Conservation (phyloP, 1,139 yeast genomes). For the Candida frijolesensis region DNA sequence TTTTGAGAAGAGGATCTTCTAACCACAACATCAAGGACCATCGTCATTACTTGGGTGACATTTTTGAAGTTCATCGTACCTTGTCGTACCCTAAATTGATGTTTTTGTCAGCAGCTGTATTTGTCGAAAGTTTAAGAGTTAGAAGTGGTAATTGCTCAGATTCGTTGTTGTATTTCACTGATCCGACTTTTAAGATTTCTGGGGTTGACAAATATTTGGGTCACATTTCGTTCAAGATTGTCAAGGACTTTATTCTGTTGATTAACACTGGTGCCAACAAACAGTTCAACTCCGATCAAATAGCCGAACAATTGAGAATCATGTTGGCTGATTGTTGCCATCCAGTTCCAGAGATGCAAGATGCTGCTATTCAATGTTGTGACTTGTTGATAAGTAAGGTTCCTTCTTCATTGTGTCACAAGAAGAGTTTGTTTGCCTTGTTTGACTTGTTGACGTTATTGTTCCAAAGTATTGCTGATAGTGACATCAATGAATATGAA, state of each 20-base stretch:
- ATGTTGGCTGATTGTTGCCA: constrained; percentile 77
- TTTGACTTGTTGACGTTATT: constrained; percentile 78
- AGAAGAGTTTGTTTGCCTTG: constrained; percentile 69
- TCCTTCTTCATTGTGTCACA: constrained; percentile 85
- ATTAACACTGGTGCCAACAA: constrained; percentile 49
- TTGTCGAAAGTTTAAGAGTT: constrained; percentile 79
- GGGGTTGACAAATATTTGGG: constrained; percentile 75
- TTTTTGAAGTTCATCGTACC: constrained; percentile 53
- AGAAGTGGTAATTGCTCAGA: constrained; percentile 81
- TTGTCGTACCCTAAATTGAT: constrained; percentile 79
- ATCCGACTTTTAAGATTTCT: constrained; percentile 75
- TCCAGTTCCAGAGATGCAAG: constrained; percentile 73
- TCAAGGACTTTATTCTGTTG: constrained; percentile 55
- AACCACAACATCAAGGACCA: constrained; percentile 80
- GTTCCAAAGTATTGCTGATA: constrained; percentile 80
- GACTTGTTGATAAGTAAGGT: constrained; percentile 64
- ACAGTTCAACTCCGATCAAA: constrained; percentile 57
- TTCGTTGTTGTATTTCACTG: constrained; percentile 75
- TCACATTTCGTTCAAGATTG: constrained; percentile 61
- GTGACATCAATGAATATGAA: constrained; percentile 75
- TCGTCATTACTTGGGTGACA: constrained; percentile 55
- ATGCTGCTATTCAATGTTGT: constrained; percentile 79
- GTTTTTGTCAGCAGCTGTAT: constrained; percentile 82
- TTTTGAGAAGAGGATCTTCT: constrained; percentile 86
- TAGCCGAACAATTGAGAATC: constrained; percentile 71